phyloP scores from a whole-genome alignment of 164 flowering plant genomes.

The Stephania yunnanensis region DNA sequence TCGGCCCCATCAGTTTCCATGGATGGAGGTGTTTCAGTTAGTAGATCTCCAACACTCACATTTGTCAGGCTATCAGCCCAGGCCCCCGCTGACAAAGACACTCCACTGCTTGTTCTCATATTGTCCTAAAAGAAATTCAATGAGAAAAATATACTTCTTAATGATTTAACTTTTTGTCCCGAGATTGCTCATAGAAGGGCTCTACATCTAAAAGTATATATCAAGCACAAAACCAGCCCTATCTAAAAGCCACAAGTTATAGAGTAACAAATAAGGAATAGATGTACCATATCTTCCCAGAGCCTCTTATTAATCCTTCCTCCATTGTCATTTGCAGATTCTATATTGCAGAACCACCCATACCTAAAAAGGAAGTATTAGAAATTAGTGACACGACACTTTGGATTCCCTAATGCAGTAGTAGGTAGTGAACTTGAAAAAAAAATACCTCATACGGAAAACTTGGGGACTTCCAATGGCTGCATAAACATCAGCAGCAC shows the following conservation, averaged over 20 bases:
- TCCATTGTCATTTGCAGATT: conserved; percentile 26
- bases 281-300: conserved; percentile 40
- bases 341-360: conserved; percentile 70
- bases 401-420: too few relatives aligned
- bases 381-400: background rate
- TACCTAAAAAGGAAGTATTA: conserved; percentile 48
- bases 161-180: background rate
- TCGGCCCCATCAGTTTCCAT: conserved; percentile 26
- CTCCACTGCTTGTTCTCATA: conserved; percentile 25
- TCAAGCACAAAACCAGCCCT: background rate
- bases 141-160: background rate
- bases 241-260: conserved; percentile 5
- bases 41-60: conserved; percentile 77
- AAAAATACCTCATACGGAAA: conserved; percentile 78
- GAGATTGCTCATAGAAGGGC: background rate
- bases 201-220: background rate
- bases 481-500: conserved; percentile 79
- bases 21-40: conserved; percentile 47
- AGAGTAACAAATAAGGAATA: background rate
- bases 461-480: conserved; percentile 66
- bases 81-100: conserved; percentile 56
- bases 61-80: conserved; percentile 97
- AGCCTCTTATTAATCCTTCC: conserved; percentile 20
- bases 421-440: background rate
- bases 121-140: conserved; percentile 34